phyloP scores from a whole-genome alignment of 345 rosid genomes.

The Litchi chinensis region DNA sequence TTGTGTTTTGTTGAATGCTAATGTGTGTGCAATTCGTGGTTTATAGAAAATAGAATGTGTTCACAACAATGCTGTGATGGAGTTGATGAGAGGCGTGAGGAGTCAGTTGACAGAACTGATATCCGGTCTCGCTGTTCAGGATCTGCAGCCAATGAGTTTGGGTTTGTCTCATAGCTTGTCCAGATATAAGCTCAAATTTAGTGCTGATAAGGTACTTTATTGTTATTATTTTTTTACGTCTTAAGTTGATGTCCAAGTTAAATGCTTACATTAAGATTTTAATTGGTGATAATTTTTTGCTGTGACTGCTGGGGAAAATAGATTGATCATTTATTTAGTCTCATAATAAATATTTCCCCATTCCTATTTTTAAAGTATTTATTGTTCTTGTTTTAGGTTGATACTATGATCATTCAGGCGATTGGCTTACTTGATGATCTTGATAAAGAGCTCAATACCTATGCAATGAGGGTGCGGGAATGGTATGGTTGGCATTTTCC shows the following conservation, averaged over 20 bases:
- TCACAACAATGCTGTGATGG: slow-evolving; percentile 90
- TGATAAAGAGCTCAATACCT: slow-evolving; percentile 91
- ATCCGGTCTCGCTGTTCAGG: slow-evolving; percentile 72
- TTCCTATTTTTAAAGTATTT: background rate
- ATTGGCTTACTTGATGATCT: slow-evolving; percentile 95
- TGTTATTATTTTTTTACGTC: background rate
- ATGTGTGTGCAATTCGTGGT: slow-evolving; percentile 8
- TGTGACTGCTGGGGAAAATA: background rate
- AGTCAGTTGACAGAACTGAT: slow-evolving; percentile 87
- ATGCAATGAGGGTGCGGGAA: slow-evolving; percentile 90
- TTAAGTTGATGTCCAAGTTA: background rate
- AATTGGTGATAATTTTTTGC: background rate
- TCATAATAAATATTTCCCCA: background rate
- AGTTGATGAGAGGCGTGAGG: slow-evolving; percentile 83
- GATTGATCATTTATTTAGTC: background rate
- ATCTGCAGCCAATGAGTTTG: slow-evolving; percentile 93
- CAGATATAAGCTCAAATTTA: slow-evolving; percentile 87
- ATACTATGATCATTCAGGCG: slow-evolving; percentile 96
- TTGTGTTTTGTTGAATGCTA: slow-evolving; percentile 7
- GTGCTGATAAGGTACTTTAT: slow-evolving; percentile 80
- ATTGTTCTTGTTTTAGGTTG: slow-evolving; percentile 56
- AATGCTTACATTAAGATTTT: background rate
- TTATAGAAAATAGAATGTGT: slow-evolving; percentile 90
- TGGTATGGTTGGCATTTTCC: slow-evolving; percentile 99
- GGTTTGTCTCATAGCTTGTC: slow-evolving; percentile 95